Base-by-base conservation (phyloP, 2,329 filamentous ascomycete genomes). In the Rhynchosporium graminicola region DNA sequence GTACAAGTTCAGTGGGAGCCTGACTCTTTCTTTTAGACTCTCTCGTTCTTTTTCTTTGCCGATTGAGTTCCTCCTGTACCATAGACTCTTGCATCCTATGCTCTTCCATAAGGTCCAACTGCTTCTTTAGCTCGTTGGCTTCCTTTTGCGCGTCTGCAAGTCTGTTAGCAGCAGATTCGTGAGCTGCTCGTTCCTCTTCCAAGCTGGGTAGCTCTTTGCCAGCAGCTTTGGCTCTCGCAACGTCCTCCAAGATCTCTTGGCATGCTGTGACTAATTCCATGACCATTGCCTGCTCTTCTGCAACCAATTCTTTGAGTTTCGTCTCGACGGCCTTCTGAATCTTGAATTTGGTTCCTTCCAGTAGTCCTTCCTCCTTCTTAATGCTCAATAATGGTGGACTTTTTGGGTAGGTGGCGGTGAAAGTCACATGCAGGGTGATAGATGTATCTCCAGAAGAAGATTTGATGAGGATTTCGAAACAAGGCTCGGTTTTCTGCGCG, bases 361-460 rank as follows among this genome's bases (percentile, higher is more conserved):
- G 86, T 60, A 97, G 79, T 50, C 83, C 81, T 31, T 81, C 80
- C 47, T 86, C 78, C 60, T 87, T 81, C 67, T 90, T 88, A 50
- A 96, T 73, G 4, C 83, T 86, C 13, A 97, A 77, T 10, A 91
- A 78, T 1, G 93, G 93, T 1, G 87, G 79, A 1, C 92, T 90
- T 73, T 91, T 96, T 3, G 94, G 95, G 74, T 98, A 98, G 0
- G 93, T 96, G 6, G 92, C 90, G 8, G 92, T 95, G 68, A 98
- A 80, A 61, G 90, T 88, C 58, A 96, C 91, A 54, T 85, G 82
- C n/a, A 98, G 77, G 1, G 85, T 86, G 45, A 92, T 80, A 31
- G 82, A 82, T 64, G 92, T 83, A 55, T 92, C 88, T 43, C 86
- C 82, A 71, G 95, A 89, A 0, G 86, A 87, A 3, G 86, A 86